These are phyloP conservation scores for Salicornia ramosissima DNA, from an alignment of 148 eudicot genomes.

Conservation along the genomic window DNA sequence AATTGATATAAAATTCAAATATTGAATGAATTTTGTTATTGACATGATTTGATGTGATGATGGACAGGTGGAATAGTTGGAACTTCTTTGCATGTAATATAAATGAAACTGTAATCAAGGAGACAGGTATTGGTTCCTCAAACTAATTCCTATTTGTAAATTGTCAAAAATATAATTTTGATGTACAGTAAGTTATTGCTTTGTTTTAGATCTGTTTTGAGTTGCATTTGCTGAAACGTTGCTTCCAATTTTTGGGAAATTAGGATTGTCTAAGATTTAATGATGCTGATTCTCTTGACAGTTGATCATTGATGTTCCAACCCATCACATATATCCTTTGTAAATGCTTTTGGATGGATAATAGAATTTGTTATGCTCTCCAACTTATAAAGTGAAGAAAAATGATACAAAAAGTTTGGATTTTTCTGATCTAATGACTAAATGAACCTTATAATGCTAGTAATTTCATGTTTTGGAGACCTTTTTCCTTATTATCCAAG, in stretches of 20 bases:
- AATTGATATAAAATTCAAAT: too few species aligned
- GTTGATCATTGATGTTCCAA: background rate
- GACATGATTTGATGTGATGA: slow-evolving; percentile 17
- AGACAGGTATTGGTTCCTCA: slow-evolving; percentile 58
- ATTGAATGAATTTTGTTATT: too few species aligned
- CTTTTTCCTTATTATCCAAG: background rate
- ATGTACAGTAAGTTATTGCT: background rate
- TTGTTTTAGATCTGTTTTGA: background rate
- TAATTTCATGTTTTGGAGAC: background rate
- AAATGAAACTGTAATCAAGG: slow-evolving; percentile 76
- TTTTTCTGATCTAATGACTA: background rate
- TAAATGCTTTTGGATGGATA: background rate
- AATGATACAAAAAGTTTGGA: background rate
- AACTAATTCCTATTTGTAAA: background rate
- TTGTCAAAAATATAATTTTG: background rate
- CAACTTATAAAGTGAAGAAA: background rate
- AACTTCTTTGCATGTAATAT: slow-evolving; percentile 85
- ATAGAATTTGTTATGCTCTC: background rate
- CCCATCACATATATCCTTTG: background rate
- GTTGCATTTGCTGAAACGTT: background rate
- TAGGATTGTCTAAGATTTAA: background rate
- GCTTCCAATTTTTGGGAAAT: too few species aligned
- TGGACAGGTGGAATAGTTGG: slow-evolving; percentile 97
- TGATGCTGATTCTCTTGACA: background rate
- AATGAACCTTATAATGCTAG: background rate